Evolutionary conservation across 2,329 filamentous ascomycete species (phyloP), one percentile per base, ranked within the genome.

Genomic region (Cadophora sp.): DNA sequence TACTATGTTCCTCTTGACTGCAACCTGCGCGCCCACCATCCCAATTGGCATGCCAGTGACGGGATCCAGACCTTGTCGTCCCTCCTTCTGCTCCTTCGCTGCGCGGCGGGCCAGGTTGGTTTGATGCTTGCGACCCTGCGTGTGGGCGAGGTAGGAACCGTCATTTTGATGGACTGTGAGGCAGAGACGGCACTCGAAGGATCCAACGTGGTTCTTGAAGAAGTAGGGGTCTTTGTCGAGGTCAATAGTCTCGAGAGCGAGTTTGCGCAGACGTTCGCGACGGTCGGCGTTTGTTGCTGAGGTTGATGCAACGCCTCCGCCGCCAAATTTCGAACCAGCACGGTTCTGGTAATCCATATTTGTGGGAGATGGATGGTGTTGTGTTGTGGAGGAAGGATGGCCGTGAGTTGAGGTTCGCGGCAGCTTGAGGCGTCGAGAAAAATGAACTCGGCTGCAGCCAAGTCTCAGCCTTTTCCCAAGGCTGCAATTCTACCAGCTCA

Each of bases 181-280:
- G 78, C 96, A 99, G 48, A 99, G 91, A 36, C 96, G 92, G 80
- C 96, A 99, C 81, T 99, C 96, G 81, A 97, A 99, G 77, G 91
- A 96, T 77, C 96, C 96, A 75, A 98, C 93, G 81, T 99, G 95
- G 84, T 99, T 99, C 81, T 97, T 97, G 90, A 99, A 99, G 85
- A 98, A 97, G 87, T 98, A 99, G 0, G 96, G 96, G 82, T 99
- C 96, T 83, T 97, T 98, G 82, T 98, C 96, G 70, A 98, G 92
- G 83, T 98, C 95, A 85, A 99, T 99, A 65, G 94, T 96, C 83
- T 99, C 96, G 77, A 99, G 92, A 66, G 96, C 96, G 78, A 99
- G 94, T 83, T 97, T 97, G 80, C 95, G 94, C 47, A 99, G 91
- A 71, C 96, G 94, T 81, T 99, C 96, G 79, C 96, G 93, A 67